phyloP scores from a whole-genome alignment of 2,329 filamentous ascomycete species.

The Phialophora chinensis region DNA sequence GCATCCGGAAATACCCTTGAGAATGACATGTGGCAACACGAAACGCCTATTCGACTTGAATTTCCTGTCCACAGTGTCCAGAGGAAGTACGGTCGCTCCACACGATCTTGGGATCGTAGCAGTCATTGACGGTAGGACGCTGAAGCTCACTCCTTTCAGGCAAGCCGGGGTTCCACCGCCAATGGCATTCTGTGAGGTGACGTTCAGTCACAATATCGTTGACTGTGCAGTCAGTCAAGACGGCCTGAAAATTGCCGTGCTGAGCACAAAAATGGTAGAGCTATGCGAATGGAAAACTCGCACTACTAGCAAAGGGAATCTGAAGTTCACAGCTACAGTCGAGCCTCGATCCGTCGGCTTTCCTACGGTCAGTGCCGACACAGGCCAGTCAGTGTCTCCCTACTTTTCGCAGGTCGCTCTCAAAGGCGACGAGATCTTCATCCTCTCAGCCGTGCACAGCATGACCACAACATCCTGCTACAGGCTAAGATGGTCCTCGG shows the following conservation, averaged over 20 bases:
- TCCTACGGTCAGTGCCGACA: not conserved
- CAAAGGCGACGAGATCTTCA: slow-evolving; percentile 49
- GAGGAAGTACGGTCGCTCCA: slow-evolving; percentile 72
- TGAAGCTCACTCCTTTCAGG: slow-evolving; percentile 86
- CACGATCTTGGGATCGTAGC: slow-evolving; percentile 79
- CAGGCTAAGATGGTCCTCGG: slow-evolving; percentile 19
- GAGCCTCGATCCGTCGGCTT: slow-evolving; percentile 35
- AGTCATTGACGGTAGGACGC: slow-evolving; percentile 78
- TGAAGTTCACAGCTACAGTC: slow-evolving; percentile 54
- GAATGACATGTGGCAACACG: slow-evolving; percentile 63
- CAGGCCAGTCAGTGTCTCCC: not conserved
- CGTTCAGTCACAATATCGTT: slow-evolving; percentile 65
- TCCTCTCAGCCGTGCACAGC: slow-evolving; percentile 47
- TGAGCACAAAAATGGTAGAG: slow-evolving; percentile 70
- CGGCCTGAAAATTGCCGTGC: slow-evolving; percentile 70
- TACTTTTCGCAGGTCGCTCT: slow-evolving; percentile 55
- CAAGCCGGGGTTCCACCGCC: slow-evolving; percentile 88
- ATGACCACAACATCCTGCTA: slow-evolving; percentile 43
- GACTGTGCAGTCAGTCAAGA: slow-evolving; percentile 76
- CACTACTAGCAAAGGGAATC: slow-evolving; percentile 54
- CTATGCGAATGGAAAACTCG: slow-evolving; percentile 71
- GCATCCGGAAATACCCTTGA: slow-evolving; percentile 85
- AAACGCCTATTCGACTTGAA: slow-evolving; percentile 26
- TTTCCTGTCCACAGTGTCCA: slow-evolving; percentile 44
- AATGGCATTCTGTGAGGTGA: slow-evolving; percentile 81